Evolutionary conservation across 179 eudicot genomes (phyloP).

Genomic region (Spinacia oleracea): DNA sequence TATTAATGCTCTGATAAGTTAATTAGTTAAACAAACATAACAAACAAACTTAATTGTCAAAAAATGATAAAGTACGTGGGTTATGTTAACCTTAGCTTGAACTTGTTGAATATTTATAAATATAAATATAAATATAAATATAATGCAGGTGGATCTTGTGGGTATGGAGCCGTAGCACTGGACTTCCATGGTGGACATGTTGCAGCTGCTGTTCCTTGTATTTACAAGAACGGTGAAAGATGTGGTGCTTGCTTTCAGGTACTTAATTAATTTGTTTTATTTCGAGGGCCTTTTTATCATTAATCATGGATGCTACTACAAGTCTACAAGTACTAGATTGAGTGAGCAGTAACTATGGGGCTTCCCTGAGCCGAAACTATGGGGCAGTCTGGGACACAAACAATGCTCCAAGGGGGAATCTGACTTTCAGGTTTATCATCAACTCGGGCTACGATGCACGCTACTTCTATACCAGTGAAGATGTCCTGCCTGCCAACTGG

Average conservation of each 20-base stretch:
- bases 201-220: constrained; percentile 66
- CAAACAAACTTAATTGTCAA: no score
- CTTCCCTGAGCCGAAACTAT: constrained; percentile 46
- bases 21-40: no score
- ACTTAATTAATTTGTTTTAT: not conserved
- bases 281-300: not conserved
- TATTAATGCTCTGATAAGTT: no score
- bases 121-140: no score
- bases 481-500: constrained; percentile 59
- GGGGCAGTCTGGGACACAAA: constrained; percentile 71
- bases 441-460: constrained; percentile 60
- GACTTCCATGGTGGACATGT: constrained; percentile 52
- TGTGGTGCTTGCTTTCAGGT: constrained; percentile 95
- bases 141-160: constrained; percentile 40
- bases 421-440: constrained; percentile 55
- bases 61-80: no score
- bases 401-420: constrained; percentile 47
- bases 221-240: constrained; percentile 59
- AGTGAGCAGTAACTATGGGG: constrained; percentile 34
- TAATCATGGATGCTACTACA: not conserved
- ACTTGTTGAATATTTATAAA: no score
- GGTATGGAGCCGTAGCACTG: constrained; percentile 62
- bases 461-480: constrained; percentile 39
- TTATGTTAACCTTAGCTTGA: no score
- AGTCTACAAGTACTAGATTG: not conserved